Evolutionary conservation across 441 rosid species (phyloP), one percentile per base, ranked within the genome.

Genomic region (Adansonia rubrostipa): DNA sequence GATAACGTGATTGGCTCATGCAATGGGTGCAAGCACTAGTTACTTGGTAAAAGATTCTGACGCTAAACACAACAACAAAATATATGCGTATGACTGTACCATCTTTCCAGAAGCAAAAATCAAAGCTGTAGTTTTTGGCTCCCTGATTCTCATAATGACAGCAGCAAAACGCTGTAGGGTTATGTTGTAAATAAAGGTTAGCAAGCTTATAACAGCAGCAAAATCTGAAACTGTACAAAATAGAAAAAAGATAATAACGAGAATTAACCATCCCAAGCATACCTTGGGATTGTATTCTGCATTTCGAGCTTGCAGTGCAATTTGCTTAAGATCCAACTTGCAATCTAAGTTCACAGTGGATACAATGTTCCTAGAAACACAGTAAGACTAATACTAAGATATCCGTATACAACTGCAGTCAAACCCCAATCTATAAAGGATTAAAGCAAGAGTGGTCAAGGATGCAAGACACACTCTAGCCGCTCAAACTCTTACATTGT

Each of bases 251-350:
- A 33, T 3, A 22, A 40, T 17, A 51, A 40, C 53, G 11, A 44
- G 4, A 44, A 66, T 9, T 17, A 10, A 33, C 56, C 56, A 9
- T 2, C 51, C 40, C 50, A 48, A 20, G 6, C 10, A 3, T 77
- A 94, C 99, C 98, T 96, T 94, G 6, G 99, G 99, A 81, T 96
- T 94, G 76, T 94, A 96, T 82, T 96, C 98, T 9, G 98, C 99
- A 87, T 96, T 96, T 72, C 98, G 92, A 70, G 98, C 99, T 81
- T 94, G 98, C 77, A 94, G 73, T 22, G 99, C 99, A 79, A 96
- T 96, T 68, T 92, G 88, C 88, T 94, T 94, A 42, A 96, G 97
- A 84, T 96, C 99, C 81, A 96, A 83, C 80, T 92, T 94, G 86
- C 98, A 93, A 76, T 96, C 99, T 83, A 96, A 88, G 85, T 91